A percentile compares a stretch with the other conserved stretches of the same genome.
Conservation (phyloP, 202 grass and related monocot species). For the Saccharum hybrid region DNA sequence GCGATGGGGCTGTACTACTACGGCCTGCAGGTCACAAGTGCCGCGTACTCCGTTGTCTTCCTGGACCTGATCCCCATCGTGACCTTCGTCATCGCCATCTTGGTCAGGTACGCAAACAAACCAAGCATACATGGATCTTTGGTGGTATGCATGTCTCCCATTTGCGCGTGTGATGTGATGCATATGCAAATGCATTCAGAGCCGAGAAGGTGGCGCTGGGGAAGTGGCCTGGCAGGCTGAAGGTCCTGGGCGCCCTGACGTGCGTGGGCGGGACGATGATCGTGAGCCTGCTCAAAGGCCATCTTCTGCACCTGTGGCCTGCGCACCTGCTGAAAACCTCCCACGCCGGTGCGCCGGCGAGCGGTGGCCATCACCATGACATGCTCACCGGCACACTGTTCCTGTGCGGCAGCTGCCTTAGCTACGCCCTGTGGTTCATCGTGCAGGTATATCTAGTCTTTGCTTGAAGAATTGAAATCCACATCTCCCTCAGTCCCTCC, state of each 20-base stretch:
- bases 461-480: not conserved
- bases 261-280: slow-evolving; percentile 53
- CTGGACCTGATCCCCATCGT: slow-evolving; percentile 53
- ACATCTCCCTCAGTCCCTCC: too few relatives aligned
- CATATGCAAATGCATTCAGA: not conserved
- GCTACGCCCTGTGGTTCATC: slow-evolving; percentile 49
- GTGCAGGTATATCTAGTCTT: slow-evolving; percentile 13
- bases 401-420: slow-evolving; percentile 44
- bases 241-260: slow-evolving; percentile 43
- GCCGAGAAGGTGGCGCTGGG: slow-evolving; percentile 32
- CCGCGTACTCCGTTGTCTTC: slow-evolving; percentile 47
- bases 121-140: not conserved
- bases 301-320: slow-evolving; percentile 50
- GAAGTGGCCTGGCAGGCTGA: slow-evolving; percentile 31
- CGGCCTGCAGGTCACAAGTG: slow-evolving; percentile 42
- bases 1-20: slow-evolving; percentile 56
- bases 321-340: slow-evolving; percentile 4
- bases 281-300: slow-evolving; percentile 44
- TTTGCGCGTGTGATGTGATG: not conserved
- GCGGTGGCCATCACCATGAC: not conserved
- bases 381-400: slow-evolving; percentile 41
- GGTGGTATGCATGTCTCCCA: too few relatives aligned
- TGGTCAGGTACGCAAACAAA: slow-evolving; percentile 17
- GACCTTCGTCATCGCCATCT: slow-evolving; percentile 50
- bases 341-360: not conserved